Percentiles rank a stretch among this genome's conserved stretches.
phyloP scores from a whole-genome alignment of 176 grass and related monocot genomes.

The Phragmites australis region DNA sequence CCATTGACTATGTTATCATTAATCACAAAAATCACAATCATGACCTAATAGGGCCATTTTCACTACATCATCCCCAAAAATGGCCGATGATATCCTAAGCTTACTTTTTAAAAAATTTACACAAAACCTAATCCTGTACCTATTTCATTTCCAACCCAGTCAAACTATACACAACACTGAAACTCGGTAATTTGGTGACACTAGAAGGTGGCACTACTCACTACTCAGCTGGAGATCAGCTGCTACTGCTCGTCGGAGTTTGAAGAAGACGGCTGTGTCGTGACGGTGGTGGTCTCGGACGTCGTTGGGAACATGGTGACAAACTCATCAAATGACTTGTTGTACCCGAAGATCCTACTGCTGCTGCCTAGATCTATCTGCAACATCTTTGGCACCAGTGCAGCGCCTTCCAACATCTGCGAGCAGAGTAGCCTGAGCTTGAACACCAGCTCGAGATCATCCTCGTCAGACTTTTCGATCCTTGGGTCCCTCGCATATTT shows the following conservation, averaged over 20 bases:
- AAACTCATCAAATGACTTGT: not conserved
- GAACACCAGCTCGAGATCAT: not conserved
- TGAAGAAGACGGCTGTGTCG: not conserved
- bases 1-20: too few species aligned
- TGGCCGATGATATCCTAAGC: not conserved
- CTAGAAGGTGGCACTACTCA: not conserved
- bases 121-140: not conserved
- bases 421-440: slow-evolving; percentile 40
- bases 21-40: too few species aligned
- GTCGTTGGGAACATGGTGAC: not conserved
- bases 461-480: not conserved
- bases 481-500: not conserved
- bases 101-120: not conserved
- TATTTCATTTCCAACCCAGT: not conserved
- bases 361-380: not conserved
- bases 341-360: not conserved
- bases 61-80: not conserved
- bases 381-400: slow-evolving; percentile 11
- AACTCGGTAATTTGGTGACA: not conserved
- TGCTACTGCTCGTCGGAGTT: not conserved
- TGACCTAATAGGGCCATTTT: too few species aligned
- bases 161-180: not conserved
- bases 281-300: not conserved
- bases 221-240: not conserved
- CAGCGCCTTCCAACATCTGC: slow-evolving; percentile 35